Conservation (phyloP, 176 grass and related monocot genomes). For the Musa schizocarpa region DNA sequence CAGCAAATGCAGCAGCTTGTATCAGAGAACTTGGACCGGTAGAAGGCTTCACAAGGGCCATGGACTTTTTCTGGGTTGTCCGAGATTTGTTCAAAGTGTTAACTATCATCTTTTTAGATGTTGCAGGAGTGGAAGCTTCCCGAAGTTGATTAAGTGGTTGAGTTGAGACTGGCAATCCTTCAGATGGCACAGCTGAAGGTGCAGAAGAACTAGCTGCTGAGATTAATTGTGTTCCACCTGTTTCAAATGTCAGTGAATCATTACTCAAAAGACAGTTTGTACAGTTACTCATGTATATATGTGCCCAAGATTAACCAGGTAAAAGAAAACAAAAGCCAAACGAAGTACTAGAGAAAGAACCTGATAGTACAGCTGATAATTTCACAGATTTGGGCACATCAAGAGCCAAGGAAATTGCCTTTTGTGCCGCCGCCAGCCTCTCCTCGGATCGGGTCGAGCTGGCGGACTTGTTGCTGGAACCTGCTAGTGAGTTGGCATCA, state of each 20-base stretch:
- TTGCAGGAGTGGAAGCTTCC: not conserved
- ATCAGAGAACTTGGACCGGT: constrained; percentile 33
- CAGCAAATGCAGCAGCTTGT: constrained; percentile 68
- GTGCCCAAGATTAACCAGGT: not conserved
- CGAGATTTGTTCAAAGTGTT: constrained; percentile 34
- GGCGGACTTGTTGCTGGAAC: constrained; percentile 17
- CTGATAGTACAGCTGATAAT: constrained; percentile 21
- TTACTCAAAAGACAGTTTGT: not conserved
- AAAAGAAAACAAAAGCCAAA: not conserved
- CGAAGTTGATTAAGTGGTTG: constrained; percentile 18
- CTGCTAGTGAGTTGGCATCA: constrained; percentile 25
- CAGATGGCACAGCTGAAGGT: constrained; percentile 17
- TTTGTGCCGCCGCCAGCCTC: constrained; percentile 37
- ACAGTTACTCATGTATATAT: not conserved
- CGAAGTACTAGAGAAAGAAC: constrained; percentile 7
- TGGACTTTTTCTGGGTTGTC: constrained; percentile 25
- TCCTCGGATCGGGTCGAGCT: constrained; percentile 33
- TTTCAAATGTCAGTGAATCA: not conserved
- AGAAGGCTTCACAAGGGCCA: not conserved
- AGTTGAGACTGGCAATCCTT: constrained; percentile 14
- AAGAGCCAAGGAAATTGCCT: constrained; percentile 47
- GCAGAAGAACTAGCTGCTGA: constrained; percentile 1
- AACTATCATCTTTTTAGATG: constrained; percentile 13
- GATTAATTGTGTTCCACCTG: not conserved
- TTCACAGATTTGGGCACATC: constrained; percentile 19